Percentiles rank a stretch among this genome's conserved stretches.
These are phyloP conservation scores for Apiotrichum laibachii DNA, from an alignment of 1,284 basidiomycete species.

Conservation along the genomic window DNA sequence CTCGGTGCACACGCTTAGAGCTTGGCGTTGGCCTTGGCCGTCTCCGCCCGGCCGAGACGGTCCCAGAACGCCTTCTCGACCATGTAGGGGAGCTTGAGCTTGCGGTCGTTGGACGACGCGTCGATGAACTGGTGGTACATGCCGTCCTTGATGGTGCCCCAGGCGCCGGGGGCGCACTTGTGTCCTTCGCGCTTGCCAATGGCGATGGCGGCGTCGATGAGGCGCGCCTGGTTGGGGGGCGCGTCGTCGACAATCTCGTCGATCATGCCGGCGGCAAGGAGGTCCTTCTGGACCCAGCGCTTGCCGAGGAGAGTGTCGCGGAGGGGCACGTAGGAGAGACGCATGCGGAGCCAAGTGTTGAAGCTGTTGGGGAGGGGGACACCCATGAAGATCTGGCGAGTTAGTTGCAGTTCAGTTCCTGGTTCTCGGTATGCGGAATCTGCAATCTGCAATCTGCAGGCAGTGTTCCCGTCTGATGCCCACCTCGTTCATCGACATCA, in stretches of 20 bases:
- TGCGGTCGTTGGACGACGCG: conserved; percentile 38
- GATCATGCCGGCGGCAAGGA: conserved; percentile 65
- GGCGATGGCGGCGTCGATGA: conserved; percentile 56
- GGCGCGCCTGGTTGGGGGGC: conserved; percentile 40
- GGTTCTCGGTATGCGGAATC: not conserved
- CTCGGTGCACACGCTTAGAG: conserved; percentile 17
- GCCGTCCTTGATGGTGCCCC: conserved; percentile 57
- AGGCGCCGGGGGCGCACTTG: conserved; percentile 53
- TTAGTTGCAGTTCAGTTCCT: not conserved
- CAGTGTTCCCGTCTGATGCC: not conserved
- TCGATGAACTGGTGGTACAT: conserved; percentile 52
- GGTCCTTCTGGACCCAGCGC: conserved; percentile 73
- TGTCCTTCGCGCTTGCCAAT: conserved; percentile 50
- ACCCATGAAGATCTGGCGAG: conserved; percentile 70
- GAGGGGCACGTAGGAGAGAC: conserved; percentile 63
- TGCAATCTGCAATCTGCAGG: not conserved
- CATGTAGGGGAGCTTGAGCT: conserved; percentile 19
- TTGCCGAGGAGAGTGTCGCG: conserved; percentile 78
- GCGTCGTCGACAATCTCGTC: conserved; percentile 65
- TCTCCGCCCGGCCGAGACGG: conserved; percentile 22
- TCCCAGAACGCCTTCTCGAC: conserved; percentile 36
- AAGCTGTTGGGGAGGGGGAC: conserved; percentile 74
- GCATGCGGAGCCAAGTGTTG: conserved; percentile 63
- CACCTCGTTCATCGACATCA: conserved; percentile 92
- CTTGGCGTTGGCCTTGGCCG: conserved; percentile 26